Conservation (phyloP, 83 land plant species). For the Diphasiastrum complanatum region DNA sequence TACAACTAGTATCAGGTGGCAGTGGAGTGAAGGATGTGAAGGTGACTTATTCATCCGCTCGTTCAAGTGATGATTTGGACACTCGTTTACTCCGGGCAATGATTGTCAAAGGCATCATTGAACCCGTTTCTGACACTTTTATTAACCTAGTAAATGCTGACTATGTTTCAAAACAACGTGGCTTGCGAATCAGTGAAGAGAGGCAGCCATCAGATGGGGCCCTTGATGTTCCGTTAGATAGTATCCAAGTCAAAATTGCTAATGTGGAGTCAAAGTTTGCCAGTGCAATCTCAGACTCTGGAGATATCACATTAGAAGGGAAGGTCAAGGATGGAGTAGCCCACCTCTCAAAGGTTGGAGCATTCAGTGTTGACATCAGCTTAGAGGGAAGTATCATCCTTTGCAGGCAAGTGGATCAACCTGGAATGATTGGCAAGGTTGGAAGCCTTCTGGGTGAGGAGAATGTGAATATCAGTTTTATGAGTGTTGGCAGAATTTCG, state of each 20-base stretch:
- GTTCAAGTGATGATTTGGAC: constrained; percentile 63
- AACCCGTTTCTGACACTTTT: constrained; percentile 57
- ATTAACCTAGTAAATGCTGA: constrained; percentile 85
- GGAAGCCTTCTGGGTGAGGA: constrained; percentile 59
- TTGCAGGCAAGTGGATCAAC: constrained; percentile 80
- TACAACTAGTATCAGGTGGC: constrained; percentile 71
- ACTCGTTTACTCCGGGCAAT: constrained; percentile 78
- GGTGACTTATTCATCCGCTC: constrained; percentile 50
- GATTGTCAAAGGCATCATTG: constrained; percentile 74
- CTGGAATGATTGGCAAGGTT: constrained; percentile 83
- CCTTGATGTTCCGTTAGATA: constrained; percentile 46
- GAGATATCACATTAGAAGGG: constrained; percentile 58
- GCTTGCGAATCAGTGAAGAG: constrained; percentile 65
- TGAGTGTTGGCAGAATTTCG: constrained; percentile 75
- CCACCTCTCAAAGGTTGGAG: constrained; percentile 55
- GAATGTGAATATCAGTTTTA: constrained; percentile 76
- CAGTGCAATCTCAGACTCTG: constrained; percentile 47
- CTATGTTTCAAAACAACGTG: constrained; percentile 63
- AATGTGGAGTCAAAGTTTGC: constrained; percentile 64
- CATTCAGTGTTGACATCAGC: constrained; percentile 67
- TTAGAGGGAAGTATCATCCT: constrained; percentile 71
- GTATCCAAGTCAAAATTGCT: constrained; percentile 50
- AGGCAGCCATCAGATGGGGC: constrained; percentile 42
- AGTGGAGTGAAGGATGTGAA: constrained; percentile 63
- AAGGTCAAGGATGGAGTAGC: constrained; percentile 65